Evolutionary conservation across 192 early-diverging fungal genomes (phyloP).

Genomic region (Coemansia sp.): DNA sequence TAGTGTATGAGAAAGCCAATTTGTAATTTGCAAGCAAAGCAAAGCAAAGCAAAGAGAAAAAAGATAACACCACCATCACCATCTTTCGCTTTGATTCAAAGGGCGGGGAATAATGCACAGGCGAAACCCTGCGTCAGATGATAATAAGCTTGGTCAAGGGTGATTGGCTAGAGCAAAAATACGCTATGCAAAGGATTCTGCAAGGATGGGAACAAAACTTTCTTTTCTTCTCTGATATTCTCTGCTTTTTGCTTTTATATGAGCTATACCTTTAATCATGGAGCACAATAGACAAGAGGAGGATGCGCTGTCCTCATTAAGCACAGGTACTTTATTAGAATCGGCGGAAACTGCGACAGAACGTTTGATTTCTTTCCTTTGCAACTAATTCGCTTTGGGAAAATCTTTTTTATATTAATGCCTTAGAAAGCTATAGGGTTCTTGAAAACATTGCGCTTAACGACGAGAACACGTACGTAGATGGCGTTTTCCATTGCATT

Average conservation of each 20-base stretch:
- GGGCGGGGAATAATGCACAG: no score
- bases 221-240: not conserved
- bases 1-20: not conserved
- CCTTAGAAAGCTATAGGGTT: slow-evolving; percentile 35
- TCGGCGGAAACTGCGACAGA: not conserved
- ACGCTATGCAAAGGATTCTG: no score
- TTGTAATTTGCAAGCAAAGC: slow-evolving; percentile 3
- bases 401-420: not conserved
- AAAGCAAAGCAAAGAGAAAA: no score
- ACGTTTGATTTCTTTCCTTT: not conserved
- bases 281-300: slow-evolving; percentile 12
- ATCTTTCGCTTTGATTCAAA: no score
- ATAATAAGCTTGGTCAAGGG: no score
- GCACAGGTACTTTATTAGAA: slow-evolving; percentile 7
- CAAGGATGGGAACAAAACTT: not conserved
- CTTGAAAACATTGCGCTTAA: slow-evolving; percentile 42
- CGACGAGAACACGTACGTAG: slow-evolving; percentile 40
- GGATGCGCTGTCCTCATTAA: not conserved
- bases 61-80: no score
- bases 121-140: no score
- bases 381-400: not conserved
- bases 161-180: no score
- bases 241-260: not conserved
- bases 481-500: not conserved
- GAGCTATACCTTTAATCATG: slow-evolving; percentile 5